phyloP scores from a whole-genome alignment of 2,329 filamentous ascomycete genomes.

The Fusarium xyrophilum region DNA sequence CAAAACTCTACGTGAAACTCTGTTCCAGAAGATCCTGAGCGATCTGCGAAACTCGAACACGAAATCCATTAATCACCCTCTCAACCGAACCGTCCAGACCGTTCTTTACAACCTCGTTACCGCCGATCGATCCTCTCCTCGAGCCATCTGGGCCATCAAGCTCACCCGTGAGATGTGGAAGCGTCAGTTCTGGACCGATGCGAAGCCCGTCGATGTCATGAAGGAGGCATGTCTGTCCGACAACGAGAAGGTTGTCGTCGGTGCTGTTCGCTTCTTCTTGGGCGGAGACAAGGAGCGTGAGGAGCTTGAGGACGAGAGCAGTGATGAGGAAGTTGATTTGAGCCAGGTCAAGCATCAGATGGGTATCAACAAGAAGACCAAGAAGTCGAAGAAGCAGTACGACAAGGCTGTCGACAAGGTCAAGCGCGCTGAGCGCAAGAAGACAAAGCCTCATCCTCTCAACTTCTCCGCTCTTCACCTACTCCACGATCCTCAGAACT shows the following conservation, averaged over 20 bases:
- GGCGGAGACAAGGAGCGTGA: slow-evolving; percentile 96
- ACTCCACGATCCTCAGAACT: slow-evolving; percentile 91
- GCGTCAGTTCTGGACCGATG: slow-evolving; percentile 92
- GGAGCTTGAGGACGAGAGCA: slow-evolving; percentile 87
- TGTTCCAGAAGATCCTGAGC: slow-evolving; percentile 89
- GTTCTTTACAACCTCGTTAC: slow-evolving; percentile 91
- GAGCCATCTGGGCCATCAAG: slow-evolving; percentile 95
- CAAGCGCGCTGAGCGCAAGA: slow-evolving; percentile 85
- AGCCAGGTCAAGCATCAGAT: slow-evolving; percentile 82
- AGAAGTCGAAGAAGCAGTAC: slow-evolving; percentile 81
- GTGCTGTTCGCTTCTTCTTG: slow-evolving; percentile 91
- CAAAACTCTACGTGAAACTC: slow-evolving; percentile 82
- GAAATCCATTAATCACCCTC: slow-evolving; percentile 86
- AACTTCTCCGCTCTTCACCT: slow-evolving; percentile 97
- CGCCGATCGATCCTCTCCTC: slow-evolving; percentile 81
- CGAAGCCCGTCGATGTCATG: slow-evolving; percentile 97
- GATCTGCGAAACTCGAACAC: slow-evolving; percentile 88
- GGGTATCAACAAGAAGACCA: slow-evolving; percentile 95
- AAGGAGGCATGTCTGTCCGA: slow-evolving; percentile 88
- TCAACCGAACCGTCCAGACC: slow-evolving; percentile 92
- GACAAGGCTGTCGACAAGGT: slow-evolving; percentile 83
- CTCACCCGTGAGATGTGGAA: slow-evolving; percentile 96
- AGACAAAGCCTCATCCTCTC: slow-evolving; percentile 82
- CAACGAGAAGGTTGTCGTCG: slow-evolving; percentile 89
- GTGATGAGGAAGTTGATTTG: slow-evolving; percentile 80